A percentile compares a stretch with the other conserved stretches of the same genome.
Conservation (phyloP, 305 asterid genomes). For the Rubia tinctorum region DNA sequence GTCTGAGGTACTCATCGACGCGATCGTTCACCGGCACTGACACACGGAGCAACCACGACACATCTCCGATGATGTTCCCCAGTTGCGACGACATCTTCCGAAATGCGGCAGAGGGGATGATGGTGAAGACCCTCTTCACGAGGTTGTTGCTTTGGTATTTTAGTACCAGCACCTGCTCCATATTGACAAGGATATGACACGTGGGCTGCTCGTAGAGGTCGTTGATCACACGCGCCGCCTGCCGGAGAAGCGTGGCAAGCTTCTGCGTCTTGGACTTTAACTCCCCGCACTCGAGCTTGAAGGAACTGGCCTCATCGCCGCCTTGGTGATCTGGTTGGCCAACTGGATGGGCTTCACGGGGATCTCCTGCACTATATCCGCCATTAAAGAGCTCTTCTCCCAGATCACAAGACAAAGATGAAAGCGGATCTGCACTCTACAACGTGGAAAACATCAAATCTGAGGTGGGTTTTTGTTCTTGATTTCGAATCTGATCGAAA, state of each 20-base stretch:
- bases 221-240: too few relatives aligned
- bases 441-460: not conserved
- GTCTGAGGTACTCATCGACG: conserved; percentile 54
- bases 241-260: too few relatives aligned
- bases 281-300: too few relatives aligned
- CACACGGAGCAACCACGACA: conserved; percentile 88
- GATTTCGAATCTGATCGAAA: not conserved
- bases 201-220: too few relatives aligned
- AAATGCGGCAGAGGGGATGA: conserved; percentile 50
- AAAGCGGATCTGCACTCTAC: not conserved
- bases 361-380: too few relatives aligned
- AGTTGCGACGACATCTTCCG: conserved; percentile 59
- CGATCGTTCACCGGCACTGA: conserved; percentile 62
- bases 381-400: not conserved
- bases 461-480: not conserved
- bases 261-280: too few relatives aligned
- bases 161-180: too few relatives aligned
- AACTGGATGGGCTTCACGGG: too few relatives aligned
- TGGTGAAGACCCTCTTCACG: conserved; percentile 28
- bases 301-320: too few relatives aligned
- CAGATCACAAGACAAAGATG: conserved; percentile 19
- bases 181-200: too few relatives aligned
- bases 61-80: conserved; percentile 78
- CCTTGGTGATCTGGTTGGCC: too few relatives aligned
- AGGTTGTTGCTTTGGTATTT: too few relatives aligned